These are phyloP conservation scores for Boletus eberwhitei DNA, from an alignment of 768 basidiomycete genomes.

Conservation along the genomic window DNA sequence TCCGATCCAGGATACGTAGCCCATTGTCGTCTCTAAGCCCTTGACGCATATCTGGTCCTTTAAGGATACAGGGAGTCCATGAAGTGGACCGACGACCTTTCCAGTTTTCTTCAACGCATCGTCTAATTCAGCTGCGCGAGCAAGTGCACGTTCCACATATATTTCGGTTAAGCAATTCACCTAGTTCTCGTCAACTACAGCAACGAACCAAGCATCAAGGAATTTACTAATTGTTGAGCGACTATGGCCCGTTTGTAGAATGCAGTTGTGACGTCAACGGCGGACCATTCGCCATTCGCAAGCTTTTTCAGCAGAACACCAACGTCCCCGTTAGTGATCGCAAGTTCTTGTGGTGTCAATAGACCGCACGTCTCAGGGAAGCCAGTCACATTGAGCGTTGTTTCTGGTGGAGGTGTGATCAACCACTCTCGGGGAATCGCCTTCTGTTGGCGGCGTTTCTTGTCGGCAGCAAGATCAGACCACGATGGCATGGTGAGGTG, in stretches of 20 bases:
- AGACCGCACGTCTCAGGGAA: conserved; percentile 57
- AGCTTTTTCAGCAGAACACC: conserved; percentile 51
- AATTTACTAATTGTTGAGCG: conserved; percentile 70
- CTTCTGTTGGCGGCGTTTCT: conserved; percentile 49
- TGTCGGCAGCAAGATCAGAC: conserved; percentile 52
- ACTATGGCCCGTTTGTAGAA: conserved; percentile 77
- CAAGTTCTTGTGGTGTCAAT: conserved; percentile 52
- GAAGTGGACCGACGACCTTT: conserved; percentile 64
- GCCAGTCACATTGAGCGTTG: conserved; percentile 48
- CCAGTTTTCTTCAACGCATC: conserved; percentile 59
- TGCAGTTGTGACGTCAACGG: conserved; percentile 66
- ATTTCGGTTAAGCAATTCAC: conserved; percentile 82
- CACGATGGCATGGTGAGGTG: conserved; percentile 34
- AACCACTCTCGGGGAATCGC: conserved; percentile 67
- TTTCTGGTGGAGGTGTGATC: conserved; percentile 44
- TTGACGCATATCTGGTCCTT: conserved; percentile 73
- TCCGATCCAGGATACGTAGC: conserved; percentile 74
- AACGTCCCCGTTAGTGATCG: conserved; percentile 53
- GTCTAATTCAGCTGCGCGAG: conserved; percentile 64
- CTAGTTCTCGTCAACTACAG: conserved; percentile 32
- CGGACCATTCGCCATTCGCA: conserved; percentile 51
- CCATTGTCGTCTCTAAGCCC: conserved; percentile 69
- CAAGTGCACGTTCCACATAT: conserved; percentile 70
- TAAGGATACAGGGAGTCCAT: conserved; percentile 70
- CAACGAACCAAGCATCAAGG: background rate